Evolutionary conservation across 2,329 filamentous ascomycete species (phyloP).

Genomic region (Chaetomiaceae sp.): DNA sequence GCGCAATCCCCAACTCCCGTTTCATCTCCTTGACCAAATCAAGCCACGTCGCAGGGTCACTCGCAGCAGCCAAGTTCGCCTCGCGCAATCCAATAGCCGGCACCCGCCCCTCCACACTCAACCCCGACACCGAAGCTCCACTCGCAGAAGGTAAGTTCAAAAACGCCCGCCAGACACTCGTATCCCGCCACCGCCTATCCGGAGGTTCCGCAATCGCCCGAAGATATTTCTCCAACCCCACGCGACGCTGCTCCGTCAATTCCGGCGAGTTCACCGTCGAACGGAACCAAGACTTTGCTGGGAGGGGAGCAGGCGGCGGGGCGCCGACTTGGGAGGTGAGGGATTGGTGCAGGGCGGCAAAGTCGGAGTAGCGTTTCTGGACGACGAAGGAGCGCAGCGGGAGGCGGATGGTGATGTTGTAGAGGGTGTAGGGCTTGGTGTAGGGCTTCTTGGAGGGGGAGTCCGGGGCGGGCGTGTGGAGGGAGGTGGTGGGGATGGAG

Average conservation of each 20-base stretch:
- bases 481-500: slow-evolving; percentile 62
- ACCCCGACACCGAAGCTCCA: slow-evolving; percentile 22
- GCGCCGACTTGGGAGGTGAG: slow-evolving; percentile 57
- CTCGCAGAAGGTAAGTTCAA: slow-evolving; percentile 58
- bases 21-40: slow-evolving; percentile 74
- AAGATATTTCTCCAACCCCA: slow-evolving; percentile 66
- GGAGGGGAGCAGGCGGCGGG: slow-evolving; percentile 63
- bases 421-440: slow-evolving; percentile 71
- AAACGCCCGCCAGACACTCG: slow-evolving; percentile 67
- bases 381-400: slow-evolving; percentile 72
- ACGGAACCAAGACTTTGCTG: slow-evolving; percentile 72
- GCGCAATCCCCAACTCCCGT: slow-evolving; percentile 64
- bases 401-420: slow-evolving; percentile 73
- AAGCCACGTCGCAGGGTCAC: slow-evolving; percentile 67
- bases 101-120: slow-evolving; percentile 29
- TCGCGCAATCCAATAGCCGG: slow-evolving; percentile 36
- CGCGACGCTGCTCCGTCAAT: slow-evolving; percentile 66
- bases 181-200: slow-evolving; percentile 73
- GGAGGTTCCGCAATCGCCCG: slow-evolving; percentile 65
- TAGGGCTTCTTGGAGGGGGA: slow-evolving; percentile 26
- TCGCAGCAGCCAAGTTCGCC: slow-evolving; percentile 40
- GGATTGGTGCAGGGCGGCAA: slow-evolving; percentile 59
- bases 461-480: slow-evolving; percentile 44
- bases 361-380: slow-evolving; percentile 80
- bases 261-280: slow-evolving; percentile 65